Conservation (phyloP, 352 stramenopile genomes). For the Pythium pectinolyticum region DNA sequence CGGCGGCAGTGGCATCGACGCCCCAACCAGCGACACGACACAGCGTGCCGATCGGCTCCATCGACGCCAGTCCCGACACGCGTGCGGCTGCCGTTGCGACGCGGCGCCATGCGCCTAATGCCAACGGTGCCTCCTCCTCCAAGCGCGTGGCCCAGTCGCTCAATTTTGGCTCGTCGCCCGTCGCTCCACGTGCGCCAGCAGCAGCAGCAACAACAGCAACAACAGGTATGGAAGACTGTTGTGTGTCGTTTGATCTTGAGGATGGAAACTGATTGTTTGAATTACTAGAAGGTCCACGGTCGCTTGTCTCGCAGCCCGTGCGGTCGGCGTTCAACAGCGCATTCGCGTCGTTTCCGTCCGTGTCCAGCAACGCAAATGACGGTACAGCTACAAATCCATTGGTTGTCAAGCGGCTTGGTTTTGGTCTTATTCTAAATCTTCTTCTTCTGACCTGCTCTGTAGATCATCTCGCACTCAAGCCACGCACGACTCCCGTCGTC, state of each 20-base stretch:
- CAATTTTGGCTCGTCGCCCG: slow-evolving; percentile 47
- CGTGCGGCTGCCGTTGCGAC: slow-evolving; percentile 22
- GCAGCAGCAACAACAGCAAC: slow-evolving; percentile 35
- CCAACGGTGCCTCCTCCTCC: no score
- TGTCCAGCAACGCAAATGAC: slow-evolving; percentile 2
- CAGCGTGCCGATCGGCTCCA: slow-evolving; percentile 42
- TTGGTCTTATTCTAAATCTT: background rate
- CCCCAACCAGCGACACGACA: slow-evolving; percentile 3
- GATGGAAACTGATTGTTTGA: no score
- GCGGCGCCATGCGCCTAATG: slow-evolving; percentile 39
- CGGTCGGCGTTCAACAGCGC: slow-evolving; percentile 25
- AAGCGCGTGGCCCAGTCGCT: slow-evolving; percentile 46
- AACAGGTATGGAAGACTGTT: no score
- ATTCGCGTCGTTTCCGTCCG: slow-evolving; percentile 13
- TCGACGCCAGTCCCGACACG: slow-evolving; percentile 51
- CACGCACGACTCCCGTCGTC: background rate
- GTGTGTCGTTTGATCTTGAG: no score
- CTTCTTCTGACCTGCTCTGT: background rate
- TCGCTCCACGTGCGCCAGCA: slow-evolving; percentile 45
- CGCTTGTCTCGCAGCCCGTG: slow-evolving; percentile 21
- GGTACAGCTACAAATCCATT: background rate
- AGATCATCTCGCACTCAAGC: slow-evolving; percentile 29
- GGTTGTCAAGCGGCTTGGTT: background rate
- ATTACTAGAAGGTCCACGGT: slow-evolving; percentile 8
- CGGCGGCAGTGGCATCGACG: no score